Base-by-base conservation (phyloP, 2,329 filamentous ascomycete genomes). In the Xylariales sp. region DNA sequence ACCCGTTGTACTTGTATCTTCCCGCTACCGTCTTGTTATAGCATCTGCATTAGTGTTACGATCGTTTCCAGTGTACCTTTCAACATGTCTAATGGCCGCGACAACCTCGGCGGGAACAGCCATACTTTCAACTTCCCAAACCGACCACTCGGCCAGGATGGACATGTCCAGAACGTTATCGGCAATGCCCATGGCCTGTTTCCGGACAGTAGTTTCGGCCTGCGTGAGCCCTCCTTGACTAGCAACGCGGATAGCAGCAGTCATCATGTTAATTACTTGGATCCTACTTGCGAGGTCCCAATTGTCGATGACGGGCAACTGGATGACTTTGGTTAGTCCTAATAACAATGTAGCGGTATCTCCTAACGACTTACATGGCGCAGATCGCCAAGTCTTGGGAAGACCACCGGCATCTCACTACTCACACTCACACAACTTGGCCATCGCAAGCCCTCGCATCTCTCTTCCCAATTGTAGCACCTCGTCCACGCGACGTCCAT, bases 121-220 rank as follows among this genome's bases (percentile, higher is more conserved):
- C 49, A 45, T 43, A 33, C 46, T 14, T 50, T 56, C 38, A 46
- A 46, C 22, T 53, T 46, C 31, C 33, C 48, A 16, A 44, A 40
- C 21, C 38, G 41, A 37, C 25, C 22, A n/a, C n/a, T n/a, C 12
- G 45, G 46, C 8, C 49, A 45, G 22, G 56, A 59, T 38, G 51
- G 47, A 40, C 50, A 57, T 45, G 51, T 54, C 9, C 57, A 58
- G 40, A 56, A 50, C 32, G 58, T 59, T 21, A 55, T 58, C 29
- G 46, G 53, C 7, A 50, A 60, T 46, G 48, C 55, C 9, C 51
- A 37, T 27, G 49, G 43, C 21, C 44, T 55, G 5, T 54, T 56
- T 33, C 46, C 49, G 5, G 42, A 47, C 2, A 40, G 24, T 4
- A 19, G 20, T 19, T 45, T 46, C 28, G 46, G 41, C 14, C 32